Conservation (phyloP, 2,329 filamentous ascomycete genomes). For the Monilinia fructicola region DNA sequence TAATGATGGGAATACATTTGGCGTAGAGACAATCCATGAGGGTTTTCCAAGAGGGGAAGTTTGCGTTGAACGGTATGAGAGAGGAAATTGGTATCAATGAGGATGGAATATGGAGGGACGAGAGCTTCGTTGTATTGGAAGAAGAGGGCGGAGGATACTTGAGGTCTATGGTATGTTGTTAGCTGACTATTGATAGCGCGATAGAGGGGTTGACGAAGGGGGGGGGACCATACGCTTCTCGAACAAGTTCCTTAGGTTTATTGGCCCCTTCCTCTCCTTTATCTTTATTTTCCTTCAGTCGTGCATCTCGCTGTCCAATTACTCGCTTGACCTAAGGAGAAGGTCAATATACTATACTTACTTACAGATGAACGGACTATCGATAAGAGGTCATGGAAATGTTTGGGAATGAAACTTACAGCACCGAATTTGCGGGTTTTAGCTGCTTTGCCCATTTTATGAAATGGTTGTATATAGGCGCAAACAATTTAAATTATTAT, state of each 20-base stretch:
- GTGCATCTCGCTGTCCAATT: slow-evolving; percentile 76
- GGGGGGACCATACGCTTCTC: slow-evolving; percentile 59
- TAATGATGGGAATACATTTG: slow-evolving; percentile 86
- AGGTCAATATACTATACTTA: slow-evolving; percentile 9
- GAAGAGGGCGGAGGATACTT: slow-evolving; percentile 81
- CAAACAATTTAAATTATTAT: not conserved
- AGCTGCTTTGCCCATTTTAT: slow-evolving; percentile 81
- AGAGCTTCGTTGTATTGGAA: slow-evolving; percentile 86
- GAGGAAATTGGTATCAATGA: slow-evolving; percentile 85
- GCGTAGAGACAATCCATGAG: slow-evolving; percentile 96
- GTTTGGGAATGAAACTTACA: slow-evolving; percentile 43
- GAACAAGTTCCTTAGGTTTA: slow-evolving; percentile 64
- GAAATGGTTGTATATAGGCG: not conserved
- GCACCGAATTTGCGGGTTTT: slow-evolving; percentile 88
- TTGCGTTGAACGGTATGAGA: slow-evolving; percentile 90
- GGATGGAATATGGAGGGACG: slow-evolving; percentile 70
- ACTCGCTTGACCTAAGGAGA: slow-evolving; percentile 65
- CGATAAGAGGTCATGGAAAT: slow-evolving; percentile 25
- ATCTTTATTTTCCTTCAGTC: slow-evolving; percentile 77
- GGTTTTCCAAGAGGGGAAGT: slow-evolving; percentile 75
- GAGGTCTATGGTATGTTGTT: slow-evolving; percentile 51
- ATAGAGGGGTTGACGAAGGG: not conserved
- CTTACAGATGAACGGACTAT: slow-evolving; percentile 21
- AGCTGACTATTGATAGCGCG: slow-evolving; percentile 23
- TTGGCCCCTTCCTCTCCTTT: slow-evolving; percentile 62